Base-by-base conservation (phyloP, 371 early-diverging fungal species). In the Saksenaea vasiformis region DNA sequence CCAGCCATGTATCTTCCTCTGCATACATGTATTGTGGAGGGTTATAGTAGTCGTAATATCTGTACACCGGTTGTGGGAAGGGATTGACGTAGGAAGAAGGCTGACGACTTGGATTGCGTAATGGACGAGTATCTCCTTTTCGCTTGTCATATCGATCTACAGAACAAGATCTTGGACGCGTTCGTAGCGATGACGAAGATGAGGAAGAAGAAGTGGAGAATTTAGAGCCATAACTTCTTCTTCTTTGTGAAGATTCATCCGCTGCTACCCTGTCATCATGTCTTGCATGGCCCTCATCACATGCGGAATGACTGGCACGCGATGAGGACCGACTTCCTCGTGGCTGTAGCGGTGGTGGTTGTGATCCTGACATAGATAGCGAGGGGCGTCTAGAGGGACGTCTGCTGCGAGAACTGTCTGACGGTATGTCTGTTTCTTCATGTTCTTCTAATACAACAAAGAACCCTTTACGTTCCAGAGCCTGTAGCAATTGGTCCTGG, bases 401-500 rank as follows among this genome's bases (percentile, higher is more conserved):
- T 11, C 39, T 39, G 11, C 39, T 39, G 11, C 2, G 15, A 3
- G 39, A 11, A 39, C 11, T n/a, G 39, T 39, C 39, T 11, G 39
- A 11, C 39, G 39, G n/a, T 11, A 39, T 2, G 11, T 39, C 15
- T 1, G 39, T 39, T 11, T 39, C 39, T n/a, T 11, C 11, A 11
- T 11, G 11, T 11, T 11, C 39, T n/a, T 39, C 39, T 10, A n/a
- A n/a, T 47, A 19, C 19, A 47, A 14, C 19, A 17, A 47, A 14
- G 8, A 47, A 19, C 1, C 47, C 47, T 47, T 19, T 14, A 8
- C 19, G 47, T 19, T 47, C 43, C 56, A 69, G 34, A 9, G 70
- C 66, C 37, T 58, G 58, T 17, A 55, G 53, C 15, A 69, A 22
- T 54, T 69, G 65, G 14, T 65, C 60, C 54, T 70, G 70, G 24